These are phyloP conservation scores for Athelia psychrophila DNA, from an alignment of 1,284 basidiomycete genomes.

Conservation along the genomic window DNA sequence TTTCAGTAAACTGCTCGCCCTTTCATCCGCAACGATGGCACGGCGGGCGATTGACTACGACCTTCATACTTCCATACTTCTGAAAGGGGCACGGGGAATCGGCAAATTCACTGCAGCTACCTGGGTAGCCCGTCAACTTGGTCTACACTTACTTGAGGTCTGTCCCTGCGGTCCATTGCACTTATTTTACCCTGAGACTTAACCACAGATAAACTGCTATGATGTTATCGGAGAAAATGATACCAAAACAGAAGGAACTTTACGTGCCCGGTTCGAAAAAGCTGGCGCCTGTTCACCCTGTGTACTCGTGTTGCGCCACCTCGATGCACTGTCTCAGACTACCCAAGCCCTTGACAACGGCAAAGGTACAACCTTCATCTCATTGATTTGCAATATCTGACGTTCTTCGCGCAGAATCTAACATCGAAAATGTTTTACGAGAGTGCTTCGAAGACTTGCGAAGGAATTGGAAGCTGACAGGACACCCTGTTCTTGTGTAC, in stretches of 20 bases:
- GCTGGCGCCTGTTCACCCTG: conserved; percentile 84
- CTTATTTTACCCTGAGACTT: not conserved
- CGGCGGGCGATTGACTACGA: conserved; percentile 56
- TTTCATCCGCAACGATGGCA: conserved; percentile 56
- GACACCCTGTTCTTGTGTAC: conserved; percentile 70
- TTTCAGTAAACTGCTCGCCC: conserved; percentile 43
- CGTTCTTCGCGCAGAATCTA: conserved; percentile 44
- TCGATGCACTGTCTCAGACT: conserved; percentile 81
- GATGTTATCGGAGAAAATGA: conserved; percentile 82
- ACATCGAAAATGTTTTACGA: conserved; percentile 59
- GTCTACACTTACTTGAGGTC: conserved; percentile 83
- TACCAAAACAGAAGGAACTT: conserved; percentile 73
- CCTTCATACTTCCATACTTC: conserved; percentile 62
- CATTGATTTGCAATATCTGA: not conserved
- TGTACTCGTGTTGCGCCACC: conserved; percentile 78
- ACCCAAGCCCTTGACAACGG: conserved; percentile 66
- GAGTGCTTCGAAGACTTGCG: conserved; percentile 62
- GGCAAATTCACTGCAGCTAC: conserved; percentile 69
- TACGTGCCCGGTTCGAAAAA: conserved; percentile 79
- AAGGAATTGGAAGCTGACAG: conserved; percentile 53
- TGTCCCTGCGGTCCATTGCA: conserved; percentile 10
- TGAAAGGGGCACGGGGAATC: conserved; percentile 72
- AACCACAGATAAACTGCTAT: conserved; percentile 82
- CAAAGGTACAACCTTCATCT: conserved; percentile 41
- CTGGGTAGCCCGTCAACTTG: conserved; percentile 61